Evolutionary conservation across 2,329 filamentous ascomycete species (phyloP), one percentile per base, ranked within the genome.

Genomic region (Cordyceps cicadae): DNA sequence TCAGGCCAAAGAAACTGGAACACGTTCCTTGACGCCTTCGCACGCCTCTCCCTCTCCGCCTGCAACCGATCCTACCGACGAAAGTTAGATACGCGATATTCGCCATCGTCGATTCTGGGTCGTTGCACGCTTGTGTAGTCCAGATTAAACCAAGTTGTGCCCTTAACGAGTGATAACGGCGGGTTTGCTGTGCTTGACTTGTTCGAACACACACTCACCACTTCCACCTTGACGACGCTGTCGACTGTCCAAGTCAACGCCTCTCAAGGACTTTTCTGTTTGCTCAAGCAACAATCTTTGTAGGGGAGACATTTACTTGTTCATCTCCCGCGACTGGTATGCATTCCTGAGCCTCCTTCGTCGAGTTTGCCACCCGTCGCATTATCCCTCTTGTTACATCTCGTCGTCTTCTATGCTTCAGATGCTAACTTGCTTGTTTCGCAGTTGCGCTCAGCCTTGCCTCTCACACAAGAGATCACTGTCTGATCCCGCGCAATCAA

Each of bases 261-360:
- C 54, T 64, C 65, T 61, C 62, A 64, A 67, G 60, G 65, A 60
- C n/a, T 11, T 51, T 3, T 39, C n/a, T 32, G 48, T 62, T 39
- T 60, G 66, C 63, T 66, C 69, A 71, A 72, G 71, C 75, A 75
- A 70, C 69, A 53, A 70, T 70, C 68, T 66, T 72, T 76, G 76
- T 78, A 79, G 90, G 91, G 89, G 92, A 96, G 88, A 92, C 92
- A 96, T 96, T 96, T 77, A 87, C 75, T 96, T 96, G 92, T 96
- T 91, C 80, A 89, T 96, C 92, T 96, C 91, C 89, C 84, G 77
- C 83, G 82, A 75, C 83, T 79, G 82, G 84, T 87, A 86, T 61
- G 50, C 57, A 24, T 63, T 63, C 79, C 81, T 81, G 75, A 77
- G 63, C 64, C 77, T 63, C 64, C 29, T 26, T 21, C 15, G 8